Base-by-base conservation (phyloP, 148 eudicot species). In the Cornus kousa region DNA sequence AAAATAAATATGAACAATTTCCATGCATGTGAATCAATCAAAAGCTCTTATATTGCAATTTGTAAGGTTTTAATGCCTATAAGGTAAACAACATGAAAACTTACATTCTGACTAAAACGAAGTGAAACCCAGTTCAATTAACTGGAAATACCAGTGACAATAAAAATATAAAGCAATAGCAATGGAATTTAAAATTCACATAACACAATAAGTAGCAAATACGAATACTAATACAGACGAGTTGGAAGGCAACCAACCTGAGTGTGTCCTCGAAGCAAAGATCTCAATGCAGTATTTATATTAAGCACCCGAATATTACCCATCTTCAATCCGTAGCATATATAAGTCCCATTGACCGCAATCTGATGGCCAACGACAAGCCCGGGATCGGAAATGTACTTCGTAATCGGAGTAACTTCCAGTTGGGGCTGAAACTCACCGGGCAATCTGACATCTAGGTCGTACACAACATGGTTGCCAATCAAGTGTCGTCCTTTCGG, bases 381-480 rank as follows among this genome's bases (percentile, higher is more conserved):
- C 5, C 89, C 93, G 39, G 97, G 94, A 77, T 93, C 97, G 0
- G 94, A 91, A 2, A 82, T 88, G 77, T 93, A 93, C 85, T 93
- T 93, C 0, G 97, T 93, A 67, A 93, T 93, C 4, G 97, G 94
- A 55, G 94, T 91, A 70, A 93, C 97, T 76, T 91, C 97, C 60
- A 93, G 86, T 79, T 93, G 94, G 2, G 97, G 97, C 84, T 91
- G 97, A 85, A 89, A 87, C 84, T 93, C 97, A 17, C 94, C 93
- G 4, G 78, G 84, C 78, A 88, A 76, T 80, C 93, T 87, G 60
- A 87, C 91, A 84, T 91, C 89, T n/a, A 93, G 84, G 81, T 93
- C 97, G 39, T 93, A 93, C 19, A 82, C 81, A 68, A 86, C 79
- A 32, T 79, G 85, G 78, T 89, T 88, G 32, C 94, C 94, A 3